Evolutionary conservation across 1,284 basidiomycete species (phyloP).

Genomic region (Golubevia pallescens): DNA sequence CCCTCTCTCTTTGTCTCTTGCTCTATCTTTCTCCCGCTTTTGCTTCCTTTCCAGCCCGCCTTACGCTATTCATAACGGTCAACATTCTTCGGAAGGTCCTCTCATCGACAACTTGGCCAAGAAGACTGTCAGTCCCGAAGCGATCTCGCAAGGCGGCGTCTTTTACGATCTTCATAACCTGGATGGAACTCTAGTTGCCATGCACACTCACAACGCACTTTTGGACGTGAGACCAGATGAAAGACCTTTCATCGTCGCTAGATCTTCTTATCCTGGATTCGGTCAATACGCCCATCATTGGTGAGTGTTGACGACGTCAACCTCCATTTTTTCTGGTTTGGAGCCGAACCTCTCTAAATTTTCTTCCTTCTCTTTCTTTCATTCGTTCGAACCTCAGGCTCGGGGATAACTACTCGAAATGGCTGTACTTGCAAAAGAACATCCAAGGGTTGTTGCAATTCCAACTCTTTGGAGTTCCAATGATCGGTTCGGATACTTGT

Average conservation of each 20-base stretch:
- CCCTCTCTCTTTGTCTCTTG: not conserved
- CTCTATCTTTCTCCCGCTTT: not conserved
- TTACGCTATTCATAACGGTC: constrained; percentile 76
- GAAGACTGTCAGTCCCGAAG: constrained; percentile 30
- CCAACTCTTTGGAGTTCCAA: constrained; percentile 68
- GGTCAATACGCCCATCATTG: constrained; percentile 8
- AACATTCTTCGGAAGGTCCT: constrained; percentile 60
- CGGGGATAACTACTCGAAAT: constrained; percentile 74
- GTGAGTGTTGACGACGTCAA: too few species aligned
- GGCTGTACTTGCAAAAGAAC: constrained; percentile 71
- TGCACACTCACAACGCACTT: constrained; percentile 30
- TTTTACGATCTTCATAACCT: constrained; percentile 63
- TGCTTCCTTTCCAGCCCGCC: constrained; percentile 65
- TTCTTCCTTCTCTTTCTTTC: not conserved
- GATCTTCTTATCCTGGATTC: constrained; percentile 40
- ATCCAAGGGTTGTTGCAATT: constrained; percentile 77
- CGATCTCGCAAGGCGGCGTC: constrained; percentile 65
- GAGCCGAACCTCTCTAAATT: not conserved
- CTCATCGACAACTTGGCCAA: constrained; percentile 66
- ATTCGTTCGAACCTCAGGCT: constrained; percentile 60
- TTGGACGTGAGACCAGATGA: constrained; percentile 22
- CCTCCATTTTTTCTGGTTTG: too few species aligned
- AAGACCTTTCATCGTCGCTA: constrained; percentile 39
- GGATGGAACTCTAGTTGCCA: constrained; percentile 25
- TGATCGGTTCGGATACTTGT: constrained; percentile 35